phyloP scores from a whole-genome alignment of 257 asterid genomes.

The Cinchona pubescens region DNA sequence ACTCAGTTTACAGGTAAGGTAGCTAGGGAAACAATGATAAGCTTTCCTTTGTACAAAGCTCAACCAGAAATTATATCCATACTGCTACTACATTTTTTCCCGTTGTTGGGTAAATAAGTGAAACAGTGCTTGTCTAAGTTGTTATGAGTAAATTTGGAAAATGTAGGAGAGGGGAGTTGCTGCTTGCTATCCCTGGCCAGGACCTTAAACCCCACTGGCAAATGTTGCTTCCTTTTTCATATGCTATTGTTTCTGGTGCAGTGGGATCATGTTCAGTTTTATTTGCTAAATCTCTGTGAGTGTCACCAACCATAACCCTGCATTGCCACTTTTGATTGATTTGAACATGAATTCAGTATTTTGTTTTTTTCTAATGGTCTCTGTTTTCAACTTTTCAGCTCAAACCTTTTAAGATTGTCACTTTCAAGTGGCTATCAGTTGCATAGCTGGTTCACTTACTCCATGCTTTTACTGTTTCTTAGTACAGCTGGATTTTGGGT shows the following conservation, averaged over 20 bases:
- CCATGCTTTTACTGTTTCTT: conserved; percentile 73
- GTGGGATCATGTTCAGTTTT: conserved; percentile 92
- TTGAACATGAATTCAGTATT: conserved; percentile 21
- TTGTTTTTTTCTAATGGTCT: conserved; percentile 17
- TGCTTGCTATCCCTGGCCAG: conserved; percentile 56
- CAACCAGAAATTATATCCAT: conserved; percentile 11
- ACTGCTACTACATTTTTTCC: neutral
- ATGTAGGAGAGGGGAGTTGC: conserved; percentile 76
- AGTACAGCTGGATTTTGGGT: conserved; percentile 99
- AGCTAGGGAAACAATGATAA: conserved; percentile 9
- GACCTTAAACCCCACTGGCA: conserved; percentile 74
- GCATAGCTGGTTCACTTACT: conserved; percentile 97
- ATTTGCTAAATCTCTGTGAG: conserved; percentile 94
- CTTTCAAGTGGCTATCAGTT: conserved; percentile 70
- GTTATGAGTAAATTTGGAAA: conserved; percentile 25
- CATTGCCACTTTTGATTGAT: conserved; percentile 16
- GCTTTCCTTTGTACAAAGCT: conserved; percentile 10
- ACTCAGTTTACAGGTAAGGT: conserved; percentile 58
- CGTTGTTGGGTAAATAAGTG: conserved; percentile 4
- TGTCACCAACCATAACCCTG: conserved; percentile 21
- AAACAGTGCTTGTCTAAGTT: neutral
- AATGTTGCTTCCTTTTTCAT: conserved; percentile 89
- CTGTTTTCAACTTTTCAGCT: conserved; percentile 46
- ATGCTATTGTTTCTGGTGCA: conserved; percentile 96
- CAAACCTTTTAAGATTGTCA: conserved; percentile 84